phyloP scores from a whole-genome alignment of 352 stramenopile species.

The Phytophthora syringae region DNA sequence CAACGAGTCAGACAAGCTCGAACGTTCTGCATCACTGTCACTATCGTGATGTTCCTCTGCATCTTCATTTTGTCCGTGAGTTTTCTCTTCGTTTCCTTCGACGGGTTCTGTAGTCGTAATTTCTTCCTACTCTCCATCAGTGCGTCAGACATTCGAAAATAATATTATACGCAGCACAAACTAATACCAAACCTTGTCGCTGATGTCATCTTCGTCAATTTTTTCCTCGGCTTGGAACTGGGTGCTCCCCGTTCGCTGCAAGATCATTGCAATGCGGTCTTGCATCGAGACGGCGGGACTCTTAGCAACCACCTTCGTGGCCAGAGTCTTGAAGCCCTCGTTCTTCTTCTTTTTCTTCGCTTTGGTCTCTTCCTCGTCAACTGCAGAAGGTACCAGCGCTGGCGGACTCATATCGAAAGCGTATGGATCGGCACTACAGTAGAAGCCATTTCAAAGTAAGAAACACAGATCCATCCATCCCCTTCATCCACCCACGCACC shows the following conservation, averaged over 20 bases:
- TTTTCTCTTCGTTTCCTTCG: constrained; percentile 1
- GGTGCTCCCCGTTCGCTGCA: constrained; percentile 78
- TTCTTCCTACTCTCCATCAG: constrained; percentile 6
- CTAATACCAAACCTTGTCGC: constrained; percentile 17
- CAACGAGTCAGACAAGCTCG: constrained; percentile 73
- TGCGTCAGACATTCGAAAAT: not conserved
- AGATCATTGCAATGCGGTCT: constrained; percentile 77
- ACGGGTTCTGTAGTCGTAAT: not conserved
- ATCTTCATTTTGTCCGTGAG: not conserved
- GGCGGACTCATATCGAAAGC: constrained; percentile 64
- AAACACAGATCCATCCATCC: not conserved
- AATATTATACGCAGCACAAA: not conserved
- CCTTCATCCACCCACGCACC: constrained; percentile 27
- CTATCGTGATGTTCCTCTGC: constrained; percentile 8
- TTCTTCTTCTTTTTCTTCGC: constrained; percentile 41
- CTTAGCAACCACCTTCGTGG: constrained; percentile 35
- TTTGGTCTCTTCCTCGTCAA: constrained; percentile 26
- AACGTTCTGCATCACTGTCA: constrained; percentile 28
- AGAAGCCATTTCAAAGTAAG: constrained; percentile 9
- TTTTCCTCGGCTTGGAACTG: constrained; percentile 33
- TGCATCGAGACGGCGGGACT: constrained; percentile 55
- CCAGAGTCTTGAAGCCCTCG: constrained; percentile 33
- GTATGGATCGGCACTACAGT: constrained; percentile 72
- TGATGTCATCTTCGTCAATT: constrained; percentile 31
- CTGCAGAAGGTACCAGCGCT: constrained; percentile 32